phyloP scores from a whole-genome alignment of 805 yeast species.

The Candida ipomoeae region DNA sequence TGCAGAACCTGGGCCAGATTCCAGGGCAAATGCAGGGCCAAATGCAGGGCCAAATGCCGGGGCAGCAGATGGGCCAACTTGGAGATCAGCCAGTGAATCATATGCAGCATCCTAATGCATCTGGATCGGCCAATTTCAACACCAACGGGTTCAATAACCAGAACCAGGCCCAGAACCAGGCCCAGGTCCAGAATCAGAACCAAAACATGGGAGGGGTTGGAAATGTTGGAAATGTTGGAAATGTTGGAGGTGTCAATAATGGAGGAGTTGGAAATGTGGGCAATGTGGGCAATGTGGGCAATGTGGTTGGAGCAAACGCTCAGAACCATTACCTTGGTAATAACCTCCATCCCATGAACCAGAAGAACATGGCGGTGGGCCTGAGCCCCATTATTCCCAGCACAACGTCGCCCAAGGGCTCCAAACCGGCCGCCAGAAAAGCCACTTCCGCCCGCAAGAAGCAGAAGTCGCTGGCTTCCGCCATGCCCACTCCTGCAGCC shows the following conservation, averaged over 20 bases:
- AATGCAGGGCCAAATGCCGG: background rate
- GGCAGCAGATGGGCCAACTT: background rate
- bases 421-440: constrained; percentile 2
- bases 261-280: too few species aligned
- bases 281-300: background rate
- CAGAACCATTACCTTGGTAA: background rate
- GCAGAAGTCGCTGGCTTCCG: constrained; percentile 21
- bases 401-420: background rate
- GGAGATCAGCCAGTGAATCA: background rate
- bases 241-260: too few species aligned
- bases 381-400: constrained; percentile 3
- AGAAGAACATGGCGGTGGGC: background rate
- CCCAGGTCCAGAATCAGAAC: background rate
- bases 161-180: background rate
- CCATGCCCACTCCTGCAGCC: constrained; percentile 34
- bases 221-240: too few species aligned
- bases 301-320: background rate
- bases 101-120: background rate
- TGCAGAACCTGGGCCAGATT: constrained; percentile 7
- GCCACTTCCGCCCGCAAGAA: constrained; percentile 7
- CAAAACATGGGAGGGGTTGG: too few species aligned
- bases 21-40: constrained; percentile 1
- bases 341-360: background rate
- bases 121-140: background rate
- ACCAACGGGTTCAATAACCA: too few species aligned